Conservation (phyloP, 352 stramenopile species). For the Phytophthora melonis region DNA sequence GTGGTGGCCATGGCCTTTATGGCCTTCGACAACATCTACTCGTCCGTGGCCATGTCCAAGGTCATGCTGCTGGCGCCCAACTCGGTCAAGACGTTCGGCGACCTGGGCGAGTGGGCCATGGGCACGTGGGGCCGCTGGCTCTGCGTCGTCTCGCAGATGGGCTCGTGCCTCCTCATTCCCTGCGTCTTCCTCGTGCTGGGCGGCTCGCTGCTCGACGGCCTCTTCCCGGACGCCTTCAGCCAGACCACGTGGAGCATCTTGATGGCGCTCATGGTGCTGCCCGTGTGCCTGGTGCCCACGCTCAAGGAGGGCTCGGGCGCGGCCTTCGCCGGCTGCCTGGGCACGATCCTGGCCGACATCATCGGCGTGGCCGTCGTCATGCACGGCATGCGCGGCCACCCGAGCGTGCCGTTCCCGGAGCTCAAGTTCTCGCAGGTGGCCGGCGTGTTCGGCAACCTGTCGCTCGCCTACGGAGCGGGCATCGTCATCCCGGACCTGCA, state of each 20-base stretch:
- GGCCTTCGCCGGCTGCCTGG: slow-evolving; percentile 7
- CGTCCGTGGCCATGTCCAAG: slow-evolving; percentile 36
- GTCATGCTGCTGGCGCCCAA: slow-evolving; percentile 31
- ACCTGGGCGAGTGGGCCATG: slow-evolving; percentile 10
- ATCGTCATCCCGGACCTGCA: slow-evolving; percentile 17
- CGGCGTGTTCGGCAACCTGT: slow-evolving; percentile 18
- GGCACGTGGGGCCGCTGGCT: slow-evolving; percentile 6
- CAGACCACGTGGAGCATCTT: slow-evolving; percentile 9
- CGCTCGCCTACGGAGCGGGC: slow-evolving; percentile 7
- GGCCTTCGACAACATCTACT: slow-evolving; percentile 38
- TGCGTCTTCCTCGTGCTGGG: slow-evolving; percentile 16
- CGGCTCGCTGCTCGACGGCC: slow-evolving; percentile 9
- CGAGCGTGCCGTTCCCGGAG: slow-evolving; percentile 6
- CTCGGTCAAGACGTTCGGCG: slow-evolving; percentile 17
- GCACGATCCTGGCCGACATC: slow-evolving; percentile 8
- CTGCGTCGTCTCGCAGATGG: slow-evolving; percentile 20
- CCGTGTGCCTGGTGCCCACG: slow-evolving; percentile 10
- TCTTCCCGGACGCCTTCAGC: slow-evolving; percentile 14
- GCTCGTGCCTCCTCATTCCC: slow-evolving; percentile 17
- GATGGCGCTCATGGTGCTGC: slow-evolving; percentile 13
- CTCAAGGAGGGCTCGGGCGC: slow-evolving; percentile 10
- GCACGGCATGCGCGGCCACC: slow-evolving; percentile 15
- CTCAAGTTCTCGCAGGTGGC: slow-evolving; percentile 20
- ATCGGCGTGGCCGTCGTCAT: slow-evolving; percentile 15
- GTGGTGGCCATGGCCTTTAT: slow-evolving; percentile 36